Percentiles rank a stretch among this genome's conserved stretches.
Evolutionary conservation across 176 grass and related monocot genomes (phyloP).

Genomic region (Zea mays): DNA sequence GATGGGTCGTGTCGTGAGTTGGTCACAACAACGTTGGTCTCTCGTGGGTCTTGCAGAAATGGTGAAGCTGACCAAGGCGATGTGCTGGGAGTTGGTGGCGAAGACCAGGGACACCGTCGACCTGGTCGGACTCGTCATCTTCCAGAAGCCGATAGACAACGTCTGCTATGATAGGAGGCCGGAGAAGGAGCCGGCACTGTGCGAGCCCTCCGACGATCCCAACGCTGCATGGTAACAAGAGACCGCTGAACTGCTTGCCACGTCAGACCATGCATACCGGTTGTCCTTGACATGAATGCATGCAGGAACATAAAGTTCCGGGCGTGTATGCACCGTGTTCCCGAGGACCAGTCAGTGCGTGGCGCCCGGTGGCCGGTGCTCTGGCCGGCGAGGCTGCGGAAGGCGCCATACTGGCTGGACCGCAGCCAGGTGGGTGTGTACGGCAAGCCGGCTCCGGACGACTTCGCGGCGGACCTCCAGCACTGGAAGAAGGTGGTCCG

Average conservation of each 20-base stretch:
- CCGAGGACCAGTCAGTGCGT: slow-evolving; percentile 33
- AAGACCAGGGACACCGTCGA: slow-evolving; percentile 79
- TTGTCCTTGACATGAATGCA: background rate
- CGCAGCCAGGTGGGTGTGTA: slow-evolving; percentile 79
- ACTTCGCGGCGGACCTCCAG: slow-evolving; percentile 66
- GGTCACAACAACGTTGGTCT: too few relatives aligned
- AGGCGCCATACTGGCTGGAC: slow-evolving; percentile 73
- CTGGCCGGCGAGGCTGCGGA: slow-evolving; percentile 67
- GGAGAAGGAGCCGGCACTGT: slow-evolving; percentile 53
- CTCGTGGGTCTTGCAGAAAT: slow-evolving; percentile 47
- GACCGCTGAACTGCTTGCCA: background rate
- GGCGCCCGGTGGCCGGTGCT: slow-evolving; percentile 67
- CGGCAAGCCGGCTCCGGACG: slow-evolving; percentile 77
- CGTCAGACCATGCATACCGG: background rate
- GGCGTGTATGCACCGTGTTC: slow-evolving; percentile 84
- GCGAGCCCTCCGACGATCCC: slow-evolving; percentile 77
- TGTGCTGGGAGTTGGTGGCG: slow-evolving; percentile 91
- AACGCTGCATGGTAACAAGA: slow-evolving; percentile 62
- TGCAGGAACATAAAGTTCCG: slow-evolving; percentile 78
- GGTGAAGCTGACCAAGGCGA: slow-evolving; percentile 64
- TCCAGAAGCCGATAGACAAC: slow-evolving; percentile 69
- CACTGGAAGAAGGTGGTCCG: slow-evolving; percentile 75
- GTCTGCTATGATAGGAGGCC: slow-evolving; percentile 61
- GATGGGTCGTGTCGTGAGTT: too few relatives aligned
- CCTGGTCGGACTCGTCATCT: slow-evolving; percentile 67